phyloP scores from a whole-genome alignment of 2,329 filamentous ascomycete genomes.

The Hypoxylon sp. region DNA sequence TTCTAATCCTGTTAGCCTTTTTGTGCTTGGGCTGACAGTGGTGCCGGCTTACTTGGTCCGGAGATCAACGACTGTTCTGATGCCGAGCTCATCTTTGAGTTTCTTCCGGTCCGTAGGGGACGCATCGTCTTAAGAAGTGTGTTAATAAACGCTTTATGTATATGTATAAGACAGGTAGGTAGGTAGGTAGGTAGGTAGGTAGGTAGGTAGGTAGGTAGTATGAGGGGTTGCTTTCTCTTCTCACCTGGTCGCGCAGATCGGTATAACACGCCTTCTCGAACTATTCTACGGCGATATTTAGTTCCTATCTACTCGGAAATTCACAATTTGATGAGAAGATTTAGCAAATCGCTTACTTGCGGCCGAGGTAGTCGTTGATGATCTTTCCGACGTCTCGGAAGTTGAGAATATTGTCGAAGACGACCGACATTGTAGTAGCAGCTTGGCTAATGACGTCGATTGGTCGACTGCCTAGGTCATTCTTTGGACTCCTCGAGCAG shows the following conservation, averaged over 20 bases:
- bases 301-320: not conserved
- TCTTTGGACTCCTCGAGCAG: not conserved
- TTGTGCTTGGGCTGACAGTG: not conserved
- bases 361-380: slow-evolving; percentile 72
- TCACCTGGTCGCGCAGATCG: slow-evolving; percentile 75
- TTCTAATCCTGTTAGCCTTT: slow-evolving; percentile 61
- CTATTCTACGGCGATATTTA: slow-evolving; percentile 53
- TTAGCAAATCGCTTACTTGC: slow-evolving; percentile 62
- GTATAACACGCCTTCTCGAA: slow-evolving; percentile 76
- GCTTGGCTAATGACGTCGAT: not conserved
- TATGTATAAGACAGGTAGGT: too few relatives aligned
- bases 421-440: slow-evolving; percentile 42
- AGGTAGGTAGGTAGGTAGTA: too few relatives aligned
- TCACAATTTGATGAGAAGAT: not conserved
- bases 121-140: slow-evolving; percentile 73
- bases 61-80: slow-evolving; percentile 83
- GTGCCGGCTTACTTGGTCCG: slow-evolving; percentile 74
- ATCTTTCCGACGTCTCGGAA: slow-evolving; percentile 82
- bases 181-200: too few relatives aligned
- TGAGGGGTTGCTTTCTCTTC: slow-evolving; percentile 19
- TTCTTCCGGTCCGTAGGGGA: slow-evolving; percentile 73
- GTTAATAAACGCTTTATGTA: not conserved
- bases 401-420: slow-evolving; percentile 75
- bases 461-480: not conserved
- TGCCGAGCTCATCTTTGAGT: slow-evolving; percentile 71